Conservation (phyloP, 257 asterid species). For the Lantana camara region DNA sequence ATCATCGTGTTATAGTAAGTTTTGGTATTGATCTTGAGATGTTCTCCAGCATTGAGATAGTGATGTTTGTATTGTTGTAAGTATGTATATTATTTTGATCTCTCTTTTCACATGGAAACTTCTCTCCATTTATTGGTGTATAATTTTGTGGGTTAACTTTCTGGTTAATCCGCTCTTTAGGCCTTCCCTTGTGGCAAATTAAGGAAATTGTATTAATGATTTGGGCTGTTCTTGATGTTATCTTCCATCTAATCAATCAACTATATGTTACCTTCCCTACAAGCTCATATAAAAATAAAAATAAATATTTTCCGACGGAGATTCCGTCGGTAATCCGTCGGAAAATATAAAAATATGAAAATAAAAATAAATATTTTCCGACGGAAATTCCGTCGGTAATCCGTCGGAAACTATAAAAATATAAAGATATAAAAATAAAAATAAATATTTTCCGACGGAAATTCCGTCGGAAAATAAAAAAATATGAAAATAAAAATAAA, state of each 20-base stretch:
- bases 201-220: conserved; percentile 8
- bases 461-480: no score
- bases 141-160: conserved; percentile 29
- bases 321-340: no score
- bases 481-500: no score
- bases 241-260: neutral
- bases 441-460: no score
- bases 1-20: neutral
- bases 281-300: no score
- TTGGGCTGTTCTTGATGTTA: neutral
- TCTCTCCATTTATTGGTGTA: conserved; percentile 23
- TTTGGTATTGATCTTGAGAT: neutral
- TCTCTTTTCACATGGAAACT: conserved; percentile 2
- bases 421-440: no score
- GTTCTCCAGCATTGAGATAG: neutral
- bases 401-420: no score
- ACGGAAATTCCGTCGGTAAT: no score
- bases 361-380: no score
- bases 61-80: conserved; percentile 37
- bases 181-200: neutral
- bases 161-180: conserved; percentile 21
- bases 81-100: conserved; percentile 30
- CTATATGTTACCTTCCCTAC: no score
- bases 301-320: no score
- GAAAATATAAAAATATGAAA: no score